phyloP scores from a whole-genome alignment of 2,329 filamentous ascomycete genomes.

The Fusarium acutatum region DNA sequence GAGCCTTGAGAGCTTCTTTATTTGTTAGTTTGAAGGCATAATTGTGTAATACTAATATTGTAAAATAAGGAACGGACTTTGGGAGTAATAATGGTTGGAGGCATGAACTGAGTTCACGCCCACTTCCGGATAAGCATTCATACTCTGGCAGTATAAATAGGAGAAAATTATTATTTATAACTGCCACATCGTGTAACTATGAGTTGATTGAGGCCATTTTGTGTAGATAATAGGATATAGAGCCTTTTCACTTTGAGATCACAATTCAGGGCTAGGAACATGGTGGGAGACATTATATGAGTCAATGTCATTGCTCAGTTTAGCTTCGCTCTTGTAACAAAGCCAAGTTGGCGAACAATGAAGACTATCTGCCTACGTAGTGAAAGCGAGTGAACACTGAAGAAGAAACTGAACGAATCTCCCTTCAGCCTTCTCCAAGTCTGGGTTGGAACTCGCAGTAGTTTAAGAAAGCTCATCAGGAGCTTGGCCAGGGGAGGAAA shows the following conservation, averaged over 20 bases:
- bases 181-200: accelerated
- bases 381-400: not conserved
- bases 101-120: not conserved
- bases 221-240: not conserved
- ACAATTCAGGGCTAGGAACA: not conserved
- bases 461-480: not conserved
- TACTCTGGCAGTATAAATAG: not conserved
- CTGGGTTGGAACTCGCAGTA: not conserved
- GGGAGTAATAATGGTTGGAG: not conserved
- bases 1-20: not conserved
- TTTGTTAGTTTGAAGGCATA: not conserved
- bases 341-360: not conserved
- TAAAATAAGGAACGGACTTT: not conserved
- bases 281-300: not conserved
- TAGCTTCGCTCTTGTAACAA: not conserved
- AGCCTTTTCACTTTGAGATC: not conserved
- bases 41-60: not conserved
- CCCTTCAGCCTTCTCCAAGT: too few relatives aligned
- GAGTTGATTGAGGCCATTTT: too few relatives aligned
- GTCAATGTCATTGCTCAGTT: not conserved
- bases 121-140: not conserved
- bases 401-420: not conserved
- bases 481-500: too few relatives aligned
- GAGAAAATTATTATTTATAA: not conserved
- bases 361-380: not conserved